phyloP scores from a whole-genome alignment of 176 grass and related monocot genomes.

The Musa troglodytarum region DNA sequence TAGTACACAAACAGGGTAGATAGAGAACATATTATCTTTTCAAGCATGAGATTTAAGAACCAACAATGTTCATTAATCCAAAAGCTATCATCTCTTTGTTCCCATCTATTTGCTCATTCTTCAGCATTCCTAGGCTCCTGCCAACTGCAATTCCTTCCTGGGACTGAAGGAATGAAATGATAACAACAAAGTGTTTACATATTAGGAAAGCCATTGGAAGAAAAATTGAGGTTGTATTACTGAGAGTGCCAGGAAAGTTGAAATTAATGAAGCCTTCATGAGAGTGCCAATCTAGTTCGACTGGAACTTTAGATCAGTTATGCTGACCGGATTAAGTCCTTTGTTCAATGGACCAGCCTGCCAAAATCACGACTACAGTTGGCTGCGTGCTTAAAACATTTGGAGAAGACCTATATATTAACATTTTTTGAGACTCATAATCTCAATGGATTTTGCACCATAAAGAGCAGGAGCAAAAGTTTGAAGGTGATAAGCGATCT shows the following conservation, averaged over 20 bases:
- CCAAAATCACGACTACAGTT: background rate
- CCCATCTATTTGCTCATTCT: constrained; percentile 91
- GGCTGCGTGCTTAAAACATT: too few relatives aligned
- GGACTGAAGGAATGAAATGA: background rate
- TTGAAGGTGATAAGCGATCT: background rate
- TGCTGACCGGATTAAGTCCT: constrained; percentile 72
- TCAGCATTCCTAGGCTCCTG: constrained; percentile 73
- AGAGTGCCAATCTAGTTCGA: constrained; percentile 27
- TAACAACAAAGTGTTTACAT: too few relatives aligned
- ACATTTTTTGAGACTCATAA: too few relatives aligned
- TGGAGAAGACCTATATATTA: too few relatives aligned
- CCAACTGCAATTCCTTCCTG: constrained; percentile 97
- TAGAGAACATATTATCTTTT: too few relatives aligned
- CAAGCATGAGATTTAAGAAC: constrained; percentile 33
- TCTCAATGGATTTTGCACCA: too few relatives aligned
- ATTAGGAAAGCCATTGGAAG: too few relatives aligned
- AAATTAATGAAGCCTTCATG: constrained; percentile 60
- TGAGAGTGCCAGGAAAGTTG: constrained; percentile 70
- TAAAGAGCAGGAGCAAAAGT: too few relatives aligned
- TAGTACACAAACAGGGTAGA: too few relatives aligned
- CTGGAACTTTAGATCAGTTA: constrained; percentile 46
- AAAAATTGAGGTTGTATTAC: constrained; percentile 26
- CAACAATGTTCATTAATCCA: constrained; percentile 86
- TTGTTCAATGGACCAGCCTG: constrained; percentile 86
- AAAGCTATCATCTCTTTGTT: constrained; percentile 99